These are phyloP conservation scores for Psilocybe cubensis DNA, from an alignment of 768 basidiomycete species.

Conservation along the genomic window DNA sequence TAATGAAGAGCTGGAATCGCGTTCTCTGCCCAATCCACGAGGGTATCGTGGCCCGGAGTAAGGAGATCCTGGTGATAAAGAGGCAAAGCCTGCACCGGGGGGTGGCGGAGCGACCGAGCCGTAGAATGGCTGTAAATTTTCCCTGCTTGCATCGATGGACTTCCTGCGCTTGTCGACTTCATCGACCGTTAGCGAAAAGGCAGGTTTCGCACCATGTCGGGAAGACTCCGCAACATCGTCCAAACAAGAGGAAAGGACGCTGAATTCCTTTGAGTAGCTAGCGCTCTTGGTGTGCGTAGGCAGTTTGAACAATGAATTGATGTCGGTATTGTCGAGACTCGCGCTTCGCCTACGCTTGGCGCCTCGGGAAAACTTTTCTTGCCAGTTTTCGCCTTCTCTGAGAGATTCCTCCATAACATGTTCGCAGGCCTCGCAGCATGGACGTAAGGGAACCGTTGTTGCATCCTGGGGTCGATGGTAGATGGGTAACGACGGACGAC, in stretches of 20 bases:
- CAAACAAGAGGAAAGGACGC: conserved; percentile 7
- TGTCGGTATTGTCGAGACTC: conserved; percentile 34
- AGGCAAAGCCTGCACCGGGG: conserved; percentile 6
- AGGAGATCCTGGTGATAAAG: conserved; percentile 18
- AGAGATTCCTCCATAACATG: conserved; percentile 59
- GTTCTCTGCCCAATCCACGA: conserved; percentile 12
- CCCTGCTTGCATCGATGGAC: conserved; percentile 36
- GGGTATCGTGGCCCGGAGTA: conserved; percentile 15
- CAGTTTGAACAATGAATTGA: conserved; percentile 8
- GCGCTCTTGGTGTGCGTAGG: conserved; percentile 1
- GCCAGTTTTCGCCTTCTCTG: conserved; percentile 59
- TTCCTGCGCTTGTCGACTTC: conserved; percentile 64
- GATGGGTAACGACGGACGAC: conserved; percentile 38
- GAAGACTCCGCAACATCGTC: conserved; percentile 1
- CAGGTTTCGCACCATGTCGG: conserved; percentile 11
- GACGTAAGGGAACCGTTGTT: conserved; percentile 67
- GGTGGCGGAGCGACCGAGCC: conserved; percentile 13
- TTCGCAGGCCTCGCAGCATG: conserved; percentile 71
- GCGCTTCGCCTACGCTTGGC: conserved; percentile 60
- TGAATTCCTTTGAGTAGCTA: conserved; percentile 11
- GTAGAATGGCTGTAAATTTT: conserved; percentile 3
- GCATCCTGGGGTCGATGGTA: conserved; percentile 36
- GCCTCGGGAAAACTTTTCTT: conserved; percentile 64
- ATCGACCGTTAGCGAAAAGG: conserved; percentile 56
- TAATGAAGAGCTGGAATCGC: conserved; percentile 11